A percentile compares a stretch with the other conserved stretches of the same genome.
Evolutionary conservation across 2,329 filamentous ascomycete species (phyloP).

Genomic region (Xylariaceae sp.): DNA sequence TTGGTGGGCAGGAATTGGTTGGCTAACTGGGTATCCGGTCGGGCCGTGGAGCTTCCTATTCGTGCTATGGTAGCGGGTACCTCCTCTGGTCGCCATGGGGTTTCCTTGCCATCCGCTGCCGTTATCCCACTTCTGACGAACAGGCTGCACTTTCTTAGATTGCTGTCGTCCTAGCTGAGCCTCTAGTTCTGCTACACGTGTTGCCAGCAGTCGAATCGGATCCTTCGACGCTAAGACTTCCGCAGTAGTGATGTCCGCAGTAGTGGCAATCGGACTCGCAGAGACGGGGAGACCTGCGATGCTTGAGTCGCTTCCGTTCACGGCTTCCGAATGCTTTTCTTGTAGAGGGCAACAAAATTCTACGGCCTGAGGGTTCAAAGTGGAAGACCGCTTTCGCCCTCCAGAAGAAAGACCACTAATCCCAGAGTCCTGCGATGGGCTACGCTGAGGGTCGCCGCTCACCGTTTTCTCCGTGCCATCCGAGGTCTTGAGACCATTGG

Average conservation of each 20-base stretch:
- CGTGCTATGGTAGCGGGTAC: slow-evolving; percentile 3
- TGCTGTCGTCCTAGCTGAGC: slow-evolving; percentile 19
- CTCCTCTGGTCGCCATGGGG: background rate
- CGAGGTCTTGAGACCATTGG: background rate
- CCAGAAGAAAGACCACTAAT: slow-evolving; percentile 26
- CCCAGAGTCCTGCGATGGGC: slow-evolving; percentile 28
- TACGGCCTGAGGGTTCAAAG: slow-evolving; percentile 37
- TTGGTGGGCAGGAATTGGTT: background rate
- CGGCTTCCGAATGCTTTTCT: slow-evolving; percentile 3
- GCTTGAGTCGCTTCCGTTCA: background rate
- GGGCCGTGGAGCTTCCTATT: slow-evolving; percentile 2
- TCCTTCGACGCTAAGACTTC: slow-evolving; percentile 1
- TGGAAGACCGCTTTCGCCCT: slow-evolving; percentile 20
- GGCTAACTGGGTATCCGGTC: slow-evolving; percentile 3
- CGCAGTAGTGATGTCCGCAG: slow-evolving; percentile 1
- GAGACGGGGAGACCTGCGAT: background rate
- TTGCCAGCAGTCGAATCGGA: slow-evolving; percentile 19
- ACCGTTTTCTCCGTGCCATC: background rate
- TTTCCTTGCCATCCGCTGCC: background rate
- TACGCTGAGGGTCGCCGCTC: background rate
- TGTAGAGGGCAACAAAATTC: slow-evolving; percentile 32
- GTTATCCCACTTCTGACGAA: slow-evolving; percentile 2
- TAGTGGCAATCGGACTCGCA: background rate
- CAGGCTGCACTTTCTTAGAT: background rate
- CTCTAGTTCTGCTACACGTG: slow-evolving; percentile 27